Evolutionary conservation across 2,329 filamentous ascomycete genomes (phyloP), one percentile per base, ranked within the genome.

Genomic region (Scedosporium boydii): DNA sequence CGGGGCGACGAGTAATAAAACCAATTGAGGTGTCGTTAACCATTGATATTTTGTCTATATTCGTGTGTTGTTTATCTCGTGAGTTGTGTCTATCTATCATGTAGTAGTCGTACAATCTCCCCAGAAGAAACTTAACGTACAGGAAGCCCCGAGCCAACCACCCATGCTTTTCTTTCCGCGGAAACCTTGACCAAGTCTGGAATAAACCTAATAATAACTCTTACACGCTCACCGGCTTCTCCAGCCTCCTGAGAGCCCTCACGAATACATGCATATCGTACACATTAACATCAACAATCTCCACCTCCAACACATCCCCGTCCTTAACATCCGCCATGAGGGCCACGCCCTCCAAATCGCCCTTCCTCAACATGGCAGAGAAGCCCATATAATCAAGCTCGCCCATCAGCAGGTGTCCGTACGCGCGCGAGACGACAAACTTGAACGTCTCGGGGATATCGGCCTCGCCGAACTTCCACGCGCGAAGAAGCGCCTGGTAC

Each of bases 401-500:
- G 38, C 81, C 80, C 3, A 70, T 62, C 60, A 80, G 65, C 29
- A 69, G 71, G 61, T 70, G 69, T 29, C 67, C 68, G 63, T 68
- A 71, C 14, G 78, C 69, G 16, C 75, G 72, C 26, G 66, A 64
- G 44, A 85, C 81, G 2, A 71, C 78, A 66, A 85, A 80, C 55
- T 69, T 70, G 65, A 87, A 80, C 3, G 73, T 77, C 34, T 71
- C 65, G n/a, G 82, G 82, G 27, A 82, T 69, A 58, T 71, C 65
- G 7, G 73, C 72, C 68, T 85, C 80, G 60, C 74, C 74, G 67
- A 80, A 84, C 65, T 75, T 75, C 84, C 84, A 87, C 14, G 82
- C 84, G 14, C 85, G 82, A 60, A 84, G 74, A 38, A 88, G 74
- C 26, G 85, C 83, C 68, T 87, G 83, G 57, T 84, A 74, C 57